Conservation (phyloP, 345 rosid genomes). For the Barbarea vulgaris region DNA sequence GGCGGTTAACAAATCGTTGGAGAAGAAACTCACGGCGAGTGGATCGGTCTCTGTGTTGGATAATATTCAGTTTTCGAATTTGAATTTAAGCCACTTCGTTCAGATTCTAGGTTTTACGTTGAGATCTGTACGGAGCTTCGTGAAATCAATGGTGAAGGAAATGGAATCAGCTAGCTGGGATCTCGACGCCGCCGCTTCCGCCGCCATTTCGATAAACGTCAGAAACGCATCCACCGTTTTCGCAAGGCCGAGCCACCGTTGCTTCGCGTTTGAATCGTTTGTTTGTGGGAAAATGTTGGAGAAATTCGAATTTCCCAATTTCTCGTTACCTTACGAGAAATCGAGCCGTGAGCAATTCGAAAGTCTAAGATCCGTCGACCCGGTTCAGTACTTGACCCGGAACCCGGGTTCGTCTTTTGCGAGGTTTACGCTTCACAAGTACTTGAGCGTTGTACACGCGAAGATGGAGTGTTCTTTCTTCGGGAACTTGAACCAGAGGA, state of each 20-base stretch:
- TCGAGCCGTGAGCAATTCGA: conserved; percentile 39
- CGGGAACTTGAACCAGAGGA: conserved; percentile 84
- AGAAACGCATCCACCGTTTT: conserved; percentile 34
- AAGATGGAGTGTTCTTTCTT: conserved; percentile 97
- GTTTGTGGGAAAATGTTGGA: conserved; percentile 69
- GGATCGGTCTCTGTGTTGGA: conserved; percentile 65
- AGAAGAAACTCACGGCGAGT: conserved; percentile 67
- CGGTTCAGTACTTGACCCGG: conserved; percentile 53
- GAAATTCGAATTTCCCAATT: conserved; percentile 57
- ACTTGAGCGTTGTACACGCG: conserved; percentile 76
- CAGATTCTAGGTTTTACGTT: conserved; percentile 56
- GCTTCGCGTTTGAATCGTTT: conserved; percentile 74
- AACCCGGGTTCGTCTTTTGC: conserved; percentile 60
- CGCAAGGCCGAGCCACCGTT: conserved; percentile 53
- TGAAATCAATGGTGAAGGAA: conserved; percentile 67
- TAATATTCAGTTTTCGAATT: conserved; percentile 40
- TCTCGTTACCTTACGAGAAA: conserved; percentile 28
- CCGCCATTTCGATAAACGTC: conserved; percentile 47
- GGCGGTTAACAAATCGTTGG: conserved; percentile 54
- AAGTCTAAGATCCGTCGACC: conserved; percentile 50
- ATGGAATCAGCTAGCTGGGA: conserved; percentile 89
- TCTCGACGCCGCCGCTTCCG: conserved; percentile 67
- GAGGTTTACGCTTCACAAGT: conserved; percentile 59
- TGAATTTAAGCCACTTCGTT: conserved; percentile 56
- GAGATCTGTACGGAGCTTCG: conserved; percentile 67